Conservation (phyloP, 176 grass and related monocot genomes). For the Phoenix dactylifera region DNA sequence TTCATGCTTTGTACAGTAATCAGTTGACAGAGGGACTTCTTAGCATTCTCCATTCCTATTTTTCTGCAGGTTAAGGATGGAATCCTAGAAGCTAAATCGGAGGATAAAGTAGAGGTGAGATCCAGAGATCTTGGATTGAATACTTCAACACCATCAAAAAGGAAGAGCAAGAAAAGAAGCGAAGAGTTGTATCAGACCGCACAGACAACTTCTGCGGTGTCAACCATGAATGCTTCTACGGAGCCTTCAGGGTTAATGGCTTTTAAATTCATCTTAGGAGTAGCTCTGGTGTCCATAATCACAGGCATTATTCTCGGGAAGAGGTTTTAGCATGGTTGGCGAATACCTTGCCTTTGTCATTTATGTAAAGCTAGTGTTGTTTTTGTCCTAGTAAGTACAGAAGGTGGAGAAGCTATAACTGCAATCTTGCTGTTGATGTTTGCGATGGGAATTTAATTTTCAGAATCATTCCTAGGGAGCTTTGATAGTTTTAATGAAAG, state of each 20-base stretch:
- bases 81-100: not conserved
- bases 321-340: constrained; percentile 46
- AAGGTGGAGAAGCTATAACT: too few relatives aligned
- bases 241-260: constrained; percentile 89
- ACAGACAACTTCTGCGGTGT: constrained; percentile 11
- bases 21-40: too few relatives aligned
- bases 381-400: too few relatives aligned
- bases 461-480: too few relatives aligned
- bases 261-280: constrained; percentile 86
- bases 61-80: constrained; percentile 42
- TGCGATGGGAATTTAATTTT: too few relatives aligned
- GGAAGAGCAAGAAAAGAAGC: constrained; percentile 17
- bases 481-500: not conserved
- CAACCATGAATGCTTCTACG: constrained; percentile 16
- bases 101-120: constrained; percentile 17
- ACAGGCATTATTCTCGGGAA: constrained; percentile 81
- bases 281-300: constrained; percentile 64
- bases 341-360: not conserved
- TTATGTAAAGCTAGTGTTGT: too few relatives aligned
- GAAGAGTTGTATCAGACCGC: constrained; percentile 5
- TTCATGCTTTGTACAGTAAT: too few relatives aligned
- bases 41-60: not conserved
- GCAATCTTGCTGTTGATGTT: too few relatives aligned
- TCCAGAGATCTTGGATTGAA: constrained; percentile 41
- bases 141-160: constrained; percentile 18